Evolutionary conservation across 495 filamentous ascomycete species (phyloP), one percentile per base, ranked within the genome.

Genomic region (Bacidia rubella): DNA sequence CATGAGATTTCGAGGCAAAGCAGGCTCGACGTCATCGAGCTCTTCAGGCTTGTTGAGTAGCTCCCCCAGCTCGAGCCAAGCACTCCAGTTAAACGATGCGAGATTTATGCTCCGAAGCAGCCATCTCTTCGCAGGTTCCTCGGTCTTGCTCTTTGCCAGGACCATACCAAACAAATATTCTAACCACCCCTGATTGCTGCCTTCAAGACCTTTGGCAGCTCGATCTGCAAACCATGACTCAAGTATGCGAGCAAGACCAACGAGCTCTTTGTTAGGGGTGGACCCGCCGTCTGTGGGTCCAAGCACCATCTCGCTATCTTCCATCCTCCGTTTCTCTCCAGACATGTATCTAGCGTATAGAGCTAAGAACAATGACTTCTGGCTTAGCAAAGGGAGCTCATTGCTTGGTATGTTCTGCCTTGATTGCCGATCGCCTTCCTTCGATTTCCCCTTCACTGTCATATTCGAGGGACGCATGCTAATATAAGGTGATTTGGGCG

Each of bases 221-320:
- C 79, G 76, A 51, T 83, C 76, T 3, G 67, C 66, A 53, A 96
- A 86, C 82, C 85, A 90, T 21, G 72, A 73, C 58, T 94, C 80
- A 32, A 99, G 66, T 19, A 79, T 79, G n/a, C 80, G 74, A 11
- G 81, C 79, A 15, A 97, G 75, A 2, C 75, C 75, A 5, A 82
- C 70, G 2, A 97, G 65, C 65, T 96, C 86, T 58, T 84, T 85
- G 64, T 99, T 97, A 47, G 79, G 67, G 3, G 87, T 85, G 42
- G 78, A 75, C 0, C 87, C 89, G 15, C 85, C 80, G 65, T 99
- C 93, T 27, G 87, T 78, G 0, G 93, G 93, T 0, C 93, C 93
- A 64, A 99, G 74, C 5, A 99, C 85, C 87, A 95, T 97, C 68
- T 99, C 93, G 23, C 85, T 85, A 27, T 96, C 93, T 62, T 99